Conservation (phyloP, 306 rosid genomes). For the Chamaecrista fasciculata region DNA sequence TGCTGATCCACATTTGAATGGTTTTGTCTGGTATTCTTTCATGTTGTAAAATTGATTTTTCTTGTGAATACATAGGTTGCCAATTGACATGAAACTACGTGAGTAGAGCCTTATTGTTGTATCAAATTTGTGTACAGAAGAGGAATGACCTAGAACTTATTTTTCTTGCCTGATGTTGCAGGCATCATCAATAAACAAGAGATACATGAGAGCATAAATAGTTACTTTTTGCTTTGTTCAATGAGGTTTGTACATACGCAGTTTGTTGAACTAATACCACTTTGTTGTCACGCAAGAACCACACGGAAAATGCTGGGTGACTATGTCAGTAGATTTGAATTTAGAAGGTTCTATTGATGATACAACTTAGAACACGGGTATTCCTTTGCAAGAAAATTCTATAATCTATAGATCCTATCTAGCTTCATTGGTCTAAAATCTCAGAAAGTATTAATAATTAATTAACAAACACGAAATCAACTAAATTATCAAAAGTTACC, state of each 20-base stretch:
- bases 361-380: neutral
- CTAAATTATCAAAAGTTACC: neutral
- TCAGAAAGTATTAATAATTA: neutral
- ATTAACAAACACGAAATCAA: neutral
- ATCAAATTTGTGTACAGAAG: slow-evolving; percentile 7
- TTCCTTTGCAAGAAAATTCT: too few relatives aligned
- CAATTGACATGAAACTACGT: slow-evolving; percentile 16
- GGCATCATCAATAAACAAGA: slow-evolving; percentile 11
- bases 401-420: too few relatives aligned
- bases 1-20: slow-evolving; percentile 13
- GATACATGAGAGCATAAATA: slow-evolving; percentile 14
- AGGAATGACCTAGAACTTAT: neutral
- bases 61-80: neutral
- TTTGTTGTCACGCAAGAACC: neutral
- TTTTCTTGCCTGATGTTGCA: neutral
- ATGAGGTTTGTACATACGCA: too few relatives aligned
- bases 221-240: neutral
- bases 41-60: slow-evolving; percentile 30
- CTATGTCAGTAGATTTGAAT: neutral
- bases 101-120: slow-evolving; percentile 16
- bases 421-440: neutral
- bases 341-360: neutral
- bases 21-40: slow-evolving; percentile 24
- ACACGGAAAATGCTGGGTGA: neutral
- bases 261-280: too few relatives aligned